These are phyloP conservation scores for Neurospora sp. DNA, from an alignment of 2,329 filamentous ascomycete species.

Conservation along the genomic window DNA sequence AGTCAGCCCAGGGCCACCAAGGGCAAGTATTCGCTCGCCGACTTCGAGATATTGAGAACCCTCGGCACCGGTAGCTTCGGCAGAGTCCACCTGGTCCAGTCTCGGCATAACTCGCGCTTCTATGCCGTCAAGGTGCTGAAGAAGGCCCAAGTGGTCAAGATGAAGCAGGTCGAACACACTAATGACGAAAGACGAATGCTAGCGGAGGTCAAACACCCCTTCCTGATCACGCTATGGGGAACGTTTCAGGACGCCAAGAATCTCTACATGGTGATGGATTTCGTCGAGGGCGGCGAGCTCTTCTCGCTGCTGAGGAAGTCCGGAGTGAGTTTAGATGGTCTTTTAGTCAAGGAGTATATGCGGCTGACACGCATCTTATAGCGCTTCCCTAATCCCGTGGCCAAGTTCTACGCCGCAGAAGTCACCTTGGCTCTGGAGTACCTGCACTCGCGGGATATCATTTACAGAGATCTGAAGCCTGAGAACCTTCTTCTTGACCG, in stretches of 20 bases:
- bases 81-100: conserved; percentile 91
- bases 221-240: conserved; percentile 95
- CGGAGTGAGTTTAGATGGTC: conserved; percentile 46
- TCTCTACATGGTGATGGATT: conserved; percentile 99
- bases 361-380: conserved; percentile 29
- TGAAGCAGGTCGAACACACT: conserved; percentile 99
- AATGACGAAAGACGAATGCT: conserved; percentile 97
- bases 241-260: conserved; percentile 95
- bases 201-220: conserved; percentile 93
- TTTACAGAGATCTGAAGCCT: conserved; percentile 94
- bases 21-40: conserved; percentile 88
- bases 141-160: conserved; percentile 96
- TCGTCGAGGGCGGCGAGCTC: conserved; percentile 94
- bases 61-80: conserved; percentile 96
- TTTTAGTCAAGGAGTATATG: not conserved
- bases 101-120: conserved; percentile 94
- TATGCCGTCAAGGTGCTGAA: conserved; percentile 98
- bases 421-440: conserved; percentile 94
- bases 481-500: conserved; percentile 88
- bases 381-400: conserved; percentile 97
- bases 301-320: conserved; percentile 94
- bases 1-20: conserved; percentile 62
- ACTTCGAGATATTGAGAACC: conserved; percentile 85
- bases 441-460: conserved; percentile 88
- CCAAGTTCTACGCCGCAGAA: conserved; percentile 98